phyloP scores from a whole-genome alignment of 306 rosid genomes.

The Sesbania bispinosa region DNA sequence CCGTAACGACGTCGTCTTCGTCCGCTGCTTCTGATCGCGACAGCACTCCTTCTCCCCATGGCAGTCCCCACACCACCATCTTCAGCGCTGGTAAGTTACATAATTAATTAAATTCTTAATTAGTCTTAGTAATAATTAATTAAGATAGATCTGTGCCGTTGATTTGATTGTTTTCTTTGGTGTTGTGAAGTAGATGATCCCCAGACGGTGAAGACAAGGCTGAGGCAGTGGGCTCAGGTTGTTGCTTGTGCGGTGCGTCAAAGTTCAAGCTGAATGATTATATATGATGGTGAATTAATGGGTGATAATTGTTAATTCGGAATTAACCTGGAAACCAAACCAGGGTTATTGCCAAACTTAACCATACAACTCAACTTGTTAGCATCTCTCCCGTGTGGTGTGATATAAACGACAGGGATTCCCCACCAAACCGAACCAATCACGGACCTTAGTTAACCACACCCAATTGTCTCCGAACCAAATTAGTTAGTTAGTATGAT shows the following conservation, averaged over 20 bases:
- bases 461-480: constrained; percentile 13
- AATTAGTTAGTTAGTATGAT: constrained; percentile 20
- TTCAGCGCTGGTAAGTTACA: constrained; percentile 56
- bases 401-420: constrained; percentile 29
- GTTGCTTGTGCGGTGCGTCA: constrained; percentile 94
- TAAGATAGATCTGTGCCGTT: neutral
- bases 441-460: constrained; percentile 19
- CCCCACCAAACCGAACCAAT: constrained; percentile 31
- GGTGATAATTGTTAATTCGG: neutral
- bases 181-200: constrained; percentile 67
- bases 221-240: constrained; percentile 97
- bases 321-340: constrained; percentile 24
- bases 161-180: neutral
- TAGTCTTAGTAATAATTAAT: neutral
- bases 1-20: constrained; percentile 40
- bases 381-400: neutral
- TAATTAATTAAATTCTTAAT: too few species aligned
- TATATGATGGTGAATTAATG: neutral
- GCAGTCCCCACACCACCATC: constrained; percentile 59
- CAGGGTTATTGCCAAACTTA: constrained; percentile 38
- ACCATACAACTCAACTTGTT: constrained; percentile 30
- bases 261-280: constrained; percentile 30
- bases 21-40: constrained; percentile 62
- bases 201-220: constrained; percentile 73
- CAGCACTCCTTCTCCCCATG: constrained; percentile 43